A percentile compares a stretch with the other conserved stretches of the same genome.
Evolutionary conservation across 768 basidiomycete species (phyloP).

Genomic region (Leccinum longicurvipes): DNA sequence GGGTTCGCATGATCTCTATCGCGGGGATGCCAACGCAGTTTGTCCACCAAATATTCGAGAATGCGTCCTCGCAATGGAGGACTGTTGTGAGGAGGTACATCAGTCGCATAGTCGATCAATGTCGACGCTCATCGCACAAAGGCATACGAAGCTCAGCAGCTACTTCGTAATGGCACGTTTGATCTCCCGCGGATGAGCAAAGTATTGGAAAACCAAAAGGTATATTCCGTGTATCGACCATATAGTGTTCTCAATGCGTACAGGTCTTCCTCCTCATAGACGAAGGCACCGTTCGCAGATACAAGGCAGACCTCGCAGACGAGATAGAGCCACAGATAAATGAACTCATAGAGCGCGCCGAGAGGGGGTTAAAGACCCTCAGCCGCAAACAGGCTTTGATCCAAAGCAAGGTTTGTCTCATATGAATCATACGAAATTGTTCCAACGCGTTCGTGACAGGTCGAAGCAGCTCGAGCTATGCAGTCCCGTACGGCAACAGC

Average conservation of each 20-base stretch:
- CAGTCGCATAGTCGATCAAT: neutral
- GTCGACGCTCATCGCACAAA: constrained; percentile 24
- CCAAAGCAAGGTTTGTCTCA: constrained; percentile 54
- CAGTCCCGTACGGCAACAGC: constrained; percentile 44
- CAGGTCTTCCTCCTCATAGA: constrained; percentile 76
- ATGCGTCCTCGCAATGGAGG: constrained; percentile 75
- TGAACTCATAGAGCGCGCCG: constrained; percentile 68
- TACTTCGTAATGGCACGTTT: constrained; percentile 65
- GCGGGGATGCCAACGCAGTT: constrained; percentile 57
- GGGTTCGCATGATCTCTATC: constrained; percentile 61
- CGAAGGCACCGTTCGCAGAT: constrained; percentile 66
- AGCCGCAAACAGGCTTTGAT: constrained; percentile 60
- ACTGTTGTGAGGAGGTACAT: constrained; percentile 74
- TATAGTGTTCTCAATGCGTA: constrained; percentile 3
- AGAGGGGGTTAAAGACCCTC: constrained; percentile 60
- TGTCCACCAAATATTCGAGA: constrained; percentile 73
- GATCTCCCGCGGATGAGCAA: constrained; percentile 71
- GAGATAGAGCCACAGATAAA: constrained; percentile 80
- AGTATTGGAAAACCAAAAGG: constrained; percentile 65
- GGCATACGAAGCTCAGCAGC: constrained; percentile 66
- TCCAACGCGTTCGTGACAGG: constrained; percentile 32
- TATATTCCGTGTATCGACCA: constrained; percentile 25
- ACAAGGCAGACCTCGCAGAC: constrained; percentile 72
- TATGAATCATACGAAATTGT: neutral
- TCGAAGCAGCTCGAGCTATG: constrained; percentile 47